These are phyloP conservation scores for Hymenoscyphus fructigenus DNA, from an alignment of 2,329 filamentous ascomycete genomes.

Conservation along the genomic window DNA sequence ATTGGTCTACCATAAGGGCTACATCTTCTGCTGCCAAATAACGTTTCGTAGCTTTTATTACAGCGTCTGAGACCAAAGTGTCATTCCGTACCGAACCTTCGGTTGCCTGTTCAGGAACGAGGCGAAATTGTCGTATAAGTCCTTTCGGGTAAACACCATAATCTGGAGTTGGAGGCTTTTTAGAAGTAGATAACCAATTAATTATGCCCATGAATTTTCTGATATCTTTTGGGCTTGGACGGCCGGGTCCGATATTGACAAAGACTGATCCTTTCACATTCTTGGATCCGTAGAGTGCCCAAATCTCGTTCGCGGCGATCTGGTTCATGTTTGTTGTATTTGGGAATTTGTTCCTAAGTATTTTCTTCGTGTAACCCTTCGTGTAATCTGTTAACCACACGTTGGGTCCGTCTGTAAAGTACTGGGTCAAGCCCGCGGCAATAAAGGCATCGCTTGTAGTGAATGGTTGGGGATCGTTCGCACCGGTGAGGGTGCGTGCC, in stretches of 20 bases:
- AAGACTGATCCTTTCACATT: background rate
- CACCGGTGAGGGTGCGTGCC: background rate
- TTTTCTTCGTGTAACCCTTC: too few species aligned
- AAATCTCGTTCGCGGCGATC: background rate
- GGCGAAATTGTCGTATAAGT: background rate
- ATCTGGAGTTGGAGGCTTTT: too few species aligned
- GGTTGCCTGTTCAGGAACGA: too few species aligned
- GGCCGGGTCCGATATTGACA: background rate
- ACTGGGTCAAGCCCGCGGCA: background rate
- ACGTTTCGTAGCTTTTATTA: too few species aligned
- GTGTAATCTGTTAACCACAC: too few species aligned
- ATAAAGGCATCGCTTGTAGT: background rate
- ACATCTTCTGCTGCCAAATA: too few species aligned
- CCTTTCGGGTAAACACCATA: background rate
- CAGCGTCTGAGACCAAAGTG: too few species aligned
- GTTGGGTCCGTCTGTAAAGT: background rate
- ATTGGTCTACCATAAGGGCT: too few species aligned
- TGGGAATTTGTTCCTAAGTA: background rate
- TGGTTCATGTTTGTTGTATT: background rate
- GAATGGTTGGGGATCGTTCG: background rate
- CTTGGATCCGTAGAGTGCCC: background rate
- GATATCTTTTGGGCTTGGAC: background rate
- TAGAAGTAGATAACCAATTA: background rate
- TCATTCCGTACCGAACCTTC: too few species aligned
- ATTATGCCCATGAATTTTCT: background rate